Base-by-base conservation (phyloP, 2,329 filamentous ascomycete species). In the Colletotrichum spaethianum region DNA sequence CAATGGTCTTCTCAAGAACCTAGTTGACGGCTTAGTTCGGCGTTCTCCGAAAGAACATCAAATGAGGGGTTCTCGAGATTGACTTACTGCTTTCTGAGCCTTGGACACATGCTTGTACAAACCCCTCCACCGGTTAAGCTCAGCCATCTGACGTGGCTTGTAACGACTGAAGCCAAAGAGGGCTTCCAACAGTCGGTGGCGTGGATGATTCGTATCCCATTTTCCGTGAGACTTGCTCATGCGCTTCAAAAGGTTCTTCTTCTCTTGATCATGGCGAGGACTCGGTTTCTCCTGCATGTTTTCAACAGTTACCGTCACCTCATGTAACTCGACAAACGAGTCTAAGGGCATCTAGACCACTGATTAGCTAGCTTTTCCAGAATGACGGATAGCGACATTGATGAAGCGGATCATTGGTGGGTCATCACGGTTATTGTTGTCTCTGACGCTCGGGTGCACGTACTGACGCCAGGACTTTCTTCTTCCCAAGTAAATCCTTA, bases 1-100 rank as follows among this genome's bases (percentile, higher is more conserved):
- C 83, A 50, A 91, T 78, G 1, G 85, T 80, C n/a, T 87, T 85
- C 73, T 91, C 88, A 2, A 92, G 84, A 2, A 88, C 31, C 84
- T 87, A 8, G 6, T 23, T 9, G 4, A 14, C 7, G 20, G 23
- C 26, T 67, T 23, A 67, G 38, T 26, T 11, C 36, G 2, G 31
- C 20, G 8, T 16, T 11, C 4, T 5, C 11, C n/a, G 20, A 28
- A 46, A 0, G 1, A 56, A 56, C n/a, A n/a, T n/a, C 9, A 7
- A 2, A 9, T 5, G 18, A 31, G 26, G 28, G 23, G 14, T 5
- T 53, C 14, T 11, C 2, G 6, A 16, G n/a, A 1, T 1, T 7
- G 16, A 48, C 75, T 4, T 64, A 80, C 77, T 46, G 74, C 74
- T 48, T 80, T 81, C 53, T 86, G 84, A 6, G 77, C 73, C 40